A percentile compares a stretch with the other conserved stretches of the same genome.
Conservation (phyloP, 768 basidiomycete species). For the Termitomyces sp. region DNA sequence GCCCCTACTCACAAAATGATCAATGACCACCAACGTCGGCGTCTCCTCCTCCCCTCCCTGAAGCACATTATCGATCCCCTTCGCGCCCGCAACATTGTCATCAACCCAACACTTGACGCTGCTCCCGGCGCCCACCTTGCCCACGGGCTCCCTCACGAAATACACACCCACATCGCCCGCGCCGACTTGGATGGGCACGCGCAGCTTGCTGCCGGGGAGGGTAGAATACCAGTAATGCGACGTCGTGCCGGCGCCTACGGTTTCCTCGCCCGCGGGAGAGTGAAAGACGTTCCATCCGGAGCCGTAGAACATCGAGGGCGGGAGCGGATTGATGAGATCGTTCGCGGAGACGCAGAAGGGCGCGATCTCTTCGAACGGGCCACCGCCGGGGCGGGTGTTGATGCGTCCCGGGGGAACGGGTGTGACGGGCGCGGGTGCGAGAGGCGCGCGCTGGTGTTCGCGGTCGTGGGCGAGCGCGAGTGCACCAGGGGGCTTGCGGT, state of each 20-base stretch:
- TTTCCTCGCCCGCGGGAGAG: constrained; percentile 35
- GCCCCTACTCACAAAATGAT: constrained; percentile 77
- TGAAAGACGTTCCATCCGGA: constrained; percentile 86
- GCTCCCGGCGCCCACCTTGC: constrained; percentile 54
- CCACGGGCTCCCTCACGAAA: constrained; percentile 70
- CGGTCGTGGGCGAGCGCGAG: too few relatives aligned
- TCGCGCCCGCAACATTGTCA: constrained; percentile 81
- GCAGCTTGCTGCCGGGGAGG: constrained; percentile 72
- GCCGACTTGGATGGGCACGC: constrained; percentile 79
- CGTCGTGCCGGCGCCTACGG: constrained; percentile 45
- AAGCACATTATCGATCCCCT: constrained; percentile 63
- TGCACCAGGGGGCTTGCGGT: constrained; percentile 12
- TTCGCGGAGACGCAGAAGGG: constrained; percentile 97
- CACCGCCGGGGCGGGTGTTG: constrained; percentile 50
- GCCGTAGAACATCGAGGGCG: constrained; percentile 90
- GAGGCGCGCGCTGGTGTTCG: constrained; percentile 2
- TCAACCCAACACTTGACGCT: constrained; percentile 95
- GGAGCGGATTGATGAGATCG: constrained; percentile 95
- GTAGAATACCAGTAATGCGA: constrained; percentile 94
- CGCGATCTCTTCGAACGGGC: constrained; percentile 76
- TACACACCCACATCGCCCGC: constrained; percentile 94
- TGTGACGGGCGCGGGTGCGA: constrained; percentile 27
- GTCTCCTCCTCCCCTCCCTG: constrained; percentile 56
- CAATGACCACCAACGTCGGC: constrained; percentile 76
- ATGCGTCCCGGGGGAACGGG: constrained; percentile 73